A percentile compares a stretch with the other conserved stretches of the same genome.
These are phyloP conservation scores for Rubia tinctorum DNA, from an alignment of 305 asterid species.

Conservation along the genomic window DNA sequence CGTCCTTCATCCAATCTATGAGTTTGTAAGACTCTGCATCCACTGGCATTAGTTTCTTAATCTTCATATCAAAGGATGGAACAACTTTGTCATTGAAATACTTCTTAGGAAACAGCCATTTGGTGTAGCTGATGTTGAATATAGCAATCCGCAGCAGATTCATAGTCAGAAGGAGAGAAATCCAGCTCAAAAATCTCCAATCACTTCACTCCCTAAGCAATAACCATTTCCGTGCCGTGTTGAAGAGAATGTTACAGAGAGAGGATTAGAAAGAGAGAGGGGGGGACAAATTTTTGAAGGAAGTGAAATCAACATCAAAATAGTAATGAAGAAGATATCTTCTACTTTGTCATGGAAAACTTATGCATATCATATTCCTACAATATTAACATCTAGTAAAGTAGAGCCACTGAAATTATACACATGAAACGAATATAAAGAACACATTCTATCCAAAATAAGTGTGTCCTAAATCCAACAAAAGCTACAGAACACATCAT, in stretches of 20 bases:
- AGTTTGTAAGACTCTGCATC: slow-evolving; percentile 94
- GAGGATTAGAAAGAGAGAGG: neutral
- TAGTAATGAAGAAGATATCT: neutral
- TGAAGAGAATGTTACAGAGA: slow-evolving; percentile 1
- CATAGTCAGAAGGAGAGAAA: slow-evolving; percentile 81
- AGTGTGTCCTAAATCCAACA: neutral
- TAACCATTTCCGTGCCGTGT: slow-evolving; percentile 34
- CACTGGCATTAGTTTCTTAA: slow-evolving; percentile 96
- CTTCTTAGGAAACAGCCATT: slow-evolving; percentile 93
- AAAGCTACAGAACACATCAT: neutral
- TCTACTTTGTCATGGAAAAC: neutral
- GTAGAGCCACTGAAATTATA: neutral
- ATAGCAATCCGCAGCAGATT: slow-evolving; percentile 93
- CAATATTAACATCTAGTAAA: neutral
- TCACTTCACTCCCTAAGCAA: slow-evolving; percentile 79
- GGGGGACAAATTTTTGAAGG: slow-evolving; percentile 3
- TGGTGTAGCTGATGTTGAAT: slow-evolving; percentile 95
- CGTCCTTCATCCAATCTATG: neutral
- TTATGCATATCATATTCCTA: neutral
- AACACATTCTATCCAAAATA: neutral
- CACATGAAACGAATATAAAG: neutral
- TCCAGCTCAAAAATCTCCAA: slow-evolving; percentile 94
- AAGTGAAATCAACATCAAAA: neutral
- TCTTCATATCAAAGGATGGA: too few relatives aligned
- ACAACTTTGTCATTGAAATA: slow-evolving; percentile 84